These are phyloP conservation scores for Suhomyces faveliae DNA, from an alignment of 805 yeast species.

Conservation along the genomic window DNA sequence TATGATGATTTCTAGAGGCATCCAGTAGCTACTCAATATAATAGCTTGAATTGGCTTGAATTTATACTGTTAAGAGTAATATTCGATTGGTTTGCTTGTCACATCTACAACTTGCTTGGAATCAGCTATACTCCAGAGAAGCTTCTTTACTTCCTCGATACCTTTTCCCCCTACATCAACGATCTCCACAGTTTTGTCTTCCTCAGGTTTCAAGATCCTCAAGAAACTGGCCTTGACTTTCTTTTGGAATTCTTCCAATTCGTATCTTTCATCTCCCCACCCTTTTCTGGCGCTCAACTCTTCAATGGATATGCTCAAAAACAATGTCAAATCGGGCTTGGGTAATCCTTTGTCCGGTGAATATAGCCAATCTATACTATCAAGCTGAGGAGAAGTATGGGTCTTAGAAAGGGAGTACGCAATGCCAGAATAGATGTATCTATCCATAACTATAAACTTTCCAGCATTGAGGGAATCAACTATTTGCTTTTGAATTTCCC, in stretches of 20 bases:
- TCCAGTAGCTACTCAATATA: not conserved
- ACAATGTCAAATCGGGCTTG: constrained; percentile 79
- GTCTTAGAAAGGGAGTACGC: constrained; percentile 86
- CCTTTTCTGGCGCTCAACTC: constrained; percentile 58
- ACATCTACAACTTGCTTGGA: not conserved
- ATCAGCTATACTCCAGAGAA: constrained; percentile 37
- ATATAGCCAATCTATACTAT: constrained; percentile 65
- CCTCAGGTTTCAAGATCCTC: constrained; percentile 33
- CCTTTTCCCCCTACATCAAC: constrained; percentile 59
- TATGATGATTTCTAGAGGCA: too few relatives aligned
- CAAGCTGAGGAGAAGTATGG: constrained; percentile 3
- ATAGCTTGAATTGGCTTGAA: not conserved
- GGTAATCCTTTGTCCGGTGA: constrained; percentile 83
- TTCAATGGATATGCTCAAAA: constrained; percentile 57
- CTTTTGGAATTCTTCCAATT: constrained; percentile 68
- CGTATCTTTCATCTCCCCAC: constrained; percentile 95
- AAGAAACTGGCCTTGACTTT: constrained; percentile 64
- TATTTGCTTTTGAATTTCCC: constrained; percentile 71
- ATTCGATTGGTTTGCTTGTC: not conserved
- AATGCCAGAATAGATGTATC: constrained; percentile 90
- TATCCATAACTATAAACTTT: constrained; percentile 64
- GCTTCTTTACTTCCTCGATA: constrained; percentile 53
- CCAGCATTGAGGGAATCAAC: constrained; percentile 49
- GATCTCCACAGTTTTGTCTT: constrained; percentile 35
- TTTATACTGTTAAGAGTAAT: not conserved